phyloP scores from a whole-genome alignment of 768 basidiomycete genomes.

The Psilocybe cubensis region DNA sequence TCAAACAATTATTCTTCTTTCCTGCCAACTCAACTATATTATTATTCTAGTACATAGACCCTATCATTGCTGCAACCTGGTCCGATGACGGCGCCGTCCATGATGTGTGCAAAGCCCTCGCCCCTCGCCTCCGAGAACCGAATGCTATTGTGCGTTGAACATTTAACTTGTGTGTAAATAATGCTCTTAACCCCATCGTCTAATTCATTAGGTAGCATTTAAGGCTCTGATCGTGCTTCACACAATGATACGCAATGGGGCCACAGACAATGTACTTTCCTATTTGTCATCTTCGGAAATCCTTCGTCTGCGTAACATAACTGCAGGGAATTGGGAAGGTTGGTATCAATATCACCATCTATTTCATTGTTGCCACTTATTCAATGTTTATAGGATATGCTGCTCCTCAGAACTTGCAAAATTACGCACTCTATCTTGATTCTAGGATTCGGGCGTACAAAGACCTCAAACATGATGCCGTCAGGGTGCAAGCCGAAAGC shows the following conservation, averaged over 20 bases:
- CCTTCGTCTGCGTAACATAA: slow-evolving; percentile 81
- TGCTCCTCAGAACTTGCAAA: slow-evolving; percentile 83
- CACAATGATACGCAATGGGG: slow-evolving; percentile 95
- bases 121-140: slow-evolving; percentile 85
- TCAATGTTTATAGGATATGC: slow-evolving; percentile 65
- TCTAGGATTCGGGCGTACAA: slow-evolving; percentile 85
- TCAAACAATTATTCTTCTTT: not conserved
- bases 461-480: slow-evolving; percentile 92
- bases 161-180: not conserved
- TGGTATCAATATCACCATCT: slow-evolving; percentile 16
- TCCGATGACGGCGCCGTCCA: slow-evolving; percentile 91
- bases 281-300: slow-evolving; percentile 84
- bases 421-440: slow-evolving; percentile 90
- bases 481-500: slow-evolving; percentile 90
- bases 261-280: slow-evolving; percentile 88
- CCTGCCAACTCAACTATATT: slow-evolving; percentile 8
- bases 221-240: slow-evolving; percentile 96
- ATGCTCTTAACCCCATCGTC: not conserved
- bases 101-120: slow-evolving; percentile 90
- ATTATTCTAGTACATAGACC: slow-evolving; percentile 82
- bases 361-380: not conserved
- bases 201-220: slow-evolving; percentile 82
- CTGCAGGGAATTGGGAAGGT: slow-evolving; percentile 91
- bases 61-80: slow-evolving; percentile 97
- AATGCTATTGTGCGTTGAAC: slow-evolving; percentile 76